Conservation (phyloP, 148 eudicot species). For the Rhododendron molle region DNA sequence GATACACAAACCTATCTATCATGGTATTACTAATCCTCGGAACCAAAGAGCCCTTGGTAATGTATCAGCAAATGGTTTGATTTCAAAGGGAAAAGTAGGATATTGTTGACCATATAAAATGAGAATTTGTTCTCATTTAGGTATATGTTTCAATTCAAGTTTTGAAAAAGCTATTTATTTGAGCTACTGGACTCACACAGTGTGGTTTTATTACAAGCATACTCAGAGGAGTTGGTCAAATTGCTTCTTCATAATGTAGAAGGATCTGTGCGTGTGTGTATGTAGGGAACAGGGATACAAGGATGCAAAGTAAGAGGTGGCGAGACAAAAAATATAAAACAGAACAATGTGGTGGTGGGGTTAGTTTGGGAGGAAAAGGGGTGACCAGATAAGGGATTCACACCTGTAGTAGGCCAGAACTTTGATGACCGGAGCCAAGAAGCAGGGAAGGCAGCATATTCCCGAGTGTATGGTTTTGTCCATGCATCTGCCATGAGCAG, state of each 20-base stretch:
- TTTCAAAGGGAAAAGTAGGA: background rate
- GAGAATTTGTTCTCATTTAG: background rate
- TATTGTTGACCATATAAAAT: background rate
- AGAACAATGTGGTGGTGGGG: background rate
- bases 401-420: constrained; percentile 97
- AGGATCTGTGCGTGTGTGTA: background rate
- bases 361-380: background rate
- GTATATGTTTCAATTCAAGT: background rate
- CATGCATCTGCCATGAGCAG: constrained; percentile 94
- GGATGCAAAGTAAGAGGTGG: background rate
- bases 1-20: background rate
- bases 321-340: background rate
- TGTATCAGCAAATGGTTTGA: background rate
- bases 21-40: background rate
- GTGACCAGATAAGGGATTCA: constrained; percentile 6
- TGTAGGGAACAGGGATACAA: background rate
- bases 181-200: background rate
- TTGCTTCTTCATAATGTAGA: background rate
- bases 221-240: background rate
- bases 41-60: background rate
- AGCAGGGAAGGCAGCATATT: constrained; percentile 96
- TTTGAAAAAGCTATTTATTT: background rate
- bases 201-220: background rate
- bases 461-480: constrained; percentile 94
- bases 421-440: constrained; percentile 81